phyloP scores from a whole-genome alignment of 1,284 basidiomycete species.

The Papiliotrema terrestris region DNA sequence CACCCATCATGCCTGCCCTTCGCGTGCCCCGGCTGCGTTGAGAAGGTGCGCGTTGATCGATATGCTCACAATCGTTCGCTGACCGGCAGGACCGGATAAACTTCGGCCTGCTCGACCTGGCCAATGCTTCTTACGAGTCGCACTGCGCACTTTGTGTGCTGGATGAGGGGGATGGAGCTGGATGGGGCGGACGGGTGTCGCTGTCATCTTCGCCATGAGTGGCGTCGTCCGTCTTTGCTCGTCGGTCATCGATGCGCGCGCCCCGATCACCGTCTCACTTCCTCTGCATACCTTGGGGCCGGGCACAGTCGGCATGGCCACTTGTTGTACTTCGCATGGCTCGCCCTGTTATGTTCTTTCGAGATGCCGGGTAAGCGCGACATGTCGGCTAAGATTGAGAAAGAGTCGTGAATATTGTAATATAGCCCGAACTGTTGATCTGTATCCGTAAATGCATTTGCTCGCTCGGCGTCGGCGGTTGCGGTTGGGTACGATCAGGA shows the following conservation, averaged over 20 bases:
- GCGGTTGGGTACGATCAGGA: not conserved
- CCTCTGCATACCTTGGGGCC: not conserved
- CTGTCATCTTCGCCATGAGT: not conserved
- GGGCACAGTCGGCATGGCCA: not conserved
- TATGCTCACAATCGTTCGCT: not conserved
- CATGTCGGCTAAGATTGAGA: not conserved
- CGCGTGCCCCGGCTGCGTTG: constrained; percentile 8
- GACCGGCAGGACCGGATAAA: constrained; percentile 1
- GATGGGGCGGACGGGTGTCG: constrained; percentile 3
- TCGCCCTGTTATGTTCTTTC: not conserved
- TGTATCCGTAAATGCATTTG: not conserved
- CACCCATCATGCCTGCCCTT: constrained; percentile 8
- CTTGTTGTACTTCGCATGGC: not conserved
- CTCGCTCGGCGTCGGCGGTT: not conserved
- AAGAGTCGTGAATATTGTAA: not conserved
- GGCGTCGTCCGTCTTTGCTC: not conserved
- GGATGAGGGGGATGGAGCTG: constrained; percentile 2
- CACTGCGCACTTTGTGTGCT: constrained; percentile 4
- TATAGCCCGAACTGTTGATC: not conserved
- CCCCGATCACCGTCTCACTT: not conserved
- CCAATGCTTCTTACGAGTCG: not conserved
- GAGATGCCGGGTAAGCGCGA: not conserved
- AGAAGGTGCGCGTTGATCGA: constrained; percentile 2
- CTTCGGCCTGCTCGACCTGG: constrained; percentile 1
- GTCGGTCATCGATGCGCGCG: not conserved